phyloP scores from a whole-genome alignment of 768 basidiomycete species.

The Termitomyces sp. region DNA sequence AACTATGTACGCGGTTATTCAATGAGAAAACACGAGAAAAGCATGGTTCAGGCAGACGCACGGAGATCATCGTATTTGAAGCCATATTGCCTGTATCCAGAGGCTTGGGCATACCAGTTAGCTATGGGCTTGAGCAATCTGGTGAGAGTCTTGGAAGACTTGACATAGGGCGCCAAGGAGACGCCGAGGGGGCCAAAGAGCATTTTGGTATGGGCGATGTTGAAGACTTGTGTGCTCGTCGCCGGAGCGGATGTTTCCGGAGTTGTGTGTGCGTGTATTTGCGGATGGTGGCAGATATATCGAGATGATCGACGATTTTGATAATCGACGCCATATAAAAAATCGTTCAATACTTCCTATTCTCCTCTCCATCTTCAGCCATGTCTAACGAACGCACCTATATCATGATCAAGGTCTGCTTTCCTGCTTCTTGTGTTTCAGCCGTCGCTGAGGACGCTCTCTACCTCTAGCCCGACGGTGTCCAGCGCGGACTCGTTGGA shows the following conservation, averaged over 20 bases:
- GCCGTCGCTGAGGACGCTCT: slow-evolving; percentile 10
- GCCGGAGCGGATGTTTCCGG: slow-evolving; percentile 35
- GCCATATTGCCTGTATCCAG: slow-evolving; percentile 85
- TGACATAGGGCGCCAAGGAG: slow-evolving; percentile 76
- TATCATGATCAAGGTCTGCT: slow-evolving; percentile 96
- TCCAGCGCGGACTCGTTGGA: slow-evolving; percentile 93
- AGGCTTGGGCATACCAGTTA: slow-evolving; percentile 72
- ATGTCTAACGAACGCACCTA: slow-evolving; percentile 93
- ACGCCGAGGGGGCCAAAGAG: slow-evolving; percentile 59
- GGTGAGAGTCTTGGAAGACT: slow-evolving; percentile 63
- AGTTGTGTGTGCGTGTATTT: slow-evolving; percentile 43
- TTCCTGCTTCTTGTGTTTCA: neutral
- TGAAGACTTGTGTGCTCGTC: neutral
- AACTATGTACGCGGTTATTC: slow-evolving; percentile 35
- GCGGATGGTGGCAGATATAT: slow-evolving; percentile 26
- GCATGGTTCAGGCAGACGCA: slow-evolving; percentile 36
- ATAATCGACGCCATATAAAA: slow-evolving; percentile 16
- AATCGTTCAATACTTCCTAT: slow-evolving; percentile 9
- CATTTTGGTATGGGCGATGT: slow-evolving; percentile 28
- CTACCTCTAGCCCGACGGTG: slow-evolving; percentile 84
- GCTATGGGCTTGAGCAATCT: slow-evolving; percentile 74
- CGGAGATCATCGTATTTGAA: slow-evolving; percentile 94
- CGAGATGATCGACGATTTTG: slow-evolving; percentile 33
- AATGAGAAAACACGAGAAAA: slow-evolving; percentile 10
- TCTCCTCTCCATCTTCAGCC: slow-evolving; percentile 24